phyloP scores from a whole-genome alignment of 179 eudicot genomes.

The Corrigiola litoralis region DNA sequence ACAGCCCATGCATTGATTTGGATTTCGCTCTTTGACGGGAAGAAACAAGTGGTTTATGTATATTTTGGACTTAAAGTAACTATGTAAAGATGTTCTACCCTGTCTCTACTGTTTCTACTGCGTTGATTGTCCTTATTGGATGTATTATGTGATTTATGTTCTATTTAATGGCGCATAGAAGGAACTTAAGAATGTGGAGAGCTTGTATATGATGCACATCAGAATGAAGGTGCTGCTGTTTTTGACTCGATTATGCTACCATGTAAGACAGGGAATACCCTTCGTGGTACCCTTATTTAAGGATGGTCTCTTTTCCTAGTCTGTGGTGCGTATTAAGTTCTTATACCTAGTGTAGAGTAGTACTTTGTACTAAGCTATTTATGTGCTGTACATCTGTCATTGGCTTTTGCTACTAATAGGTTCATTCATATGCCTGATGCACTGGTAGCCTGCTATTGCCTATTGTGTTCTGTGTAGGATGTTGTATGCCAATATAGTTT shows the following conservation, averaged over 20 bases:
- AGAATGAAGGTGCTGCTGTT: constrained; percentile 19
- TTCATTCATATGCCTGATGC: no score
- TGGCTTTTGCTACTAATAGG: no score
- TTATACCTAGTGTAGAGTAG: no score
- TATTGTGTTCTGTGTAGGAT: no score
- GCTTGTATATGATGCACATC: constrained; percentile 26
- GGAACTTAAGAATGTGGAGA: constrained; percentile 20
- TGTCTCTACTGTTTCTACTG: constrained; percentile 12
- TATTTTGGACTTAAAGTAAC: constrained; percentile 22
- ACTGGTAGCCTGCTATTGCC: no score
- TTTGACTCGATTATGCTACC: constrained; percentile 9
- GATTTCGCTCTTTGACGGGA: constrained; percentile 2
- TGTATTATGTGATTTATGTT: constrained; percentile 7
- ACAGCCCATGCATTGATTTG: constrained; percentile 10
- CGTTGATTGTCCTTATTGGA: neutral
- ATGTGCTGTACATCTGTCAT: no score
- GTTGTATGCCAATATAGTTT: no score
- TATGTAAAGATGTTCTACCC: constrained; percentile 24
- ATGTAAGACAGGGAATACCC: constrained; percentile 4
- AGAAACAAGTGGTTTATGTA: constrained; percentile 14
- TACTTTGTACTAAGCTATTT: no score
- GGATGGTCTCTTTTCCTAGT: neutral
- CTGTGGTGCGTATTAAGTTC: neutral
- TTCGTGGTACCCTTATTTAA: neutral
- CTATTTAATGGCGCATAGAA: constrained; percentile 1